Percentiles rank a stretch among this genome's conserved stretches.
phyloP scores from a whole-genome alignment of 1,284 basidiomycete genomes.

The Xanthoconium separans region DNA sequence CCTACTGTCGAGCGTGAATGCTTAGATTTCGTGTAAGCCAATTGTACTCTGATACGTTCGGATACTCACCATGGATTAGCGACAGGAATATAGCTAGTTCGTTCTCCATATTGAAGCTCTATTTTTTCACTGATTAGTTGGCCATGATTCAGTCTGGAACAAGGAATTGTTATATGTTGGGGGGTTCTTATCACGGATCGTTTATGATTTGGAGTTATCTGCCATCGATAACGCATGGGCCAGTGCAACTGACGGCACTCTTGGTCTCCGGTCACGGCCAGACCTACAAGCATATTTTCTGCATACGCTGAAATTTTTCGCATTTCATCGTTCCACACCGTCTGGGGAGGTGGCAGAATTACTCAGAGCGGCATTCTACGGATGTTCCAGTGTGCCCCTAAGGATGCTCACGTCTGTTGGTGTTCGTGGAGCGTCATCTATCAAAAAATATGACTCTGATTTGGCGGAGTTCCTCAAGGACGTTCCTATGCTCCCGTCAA shows the following conservation, averaged over 20 bases:
- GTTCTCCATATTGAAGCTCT: background rate
- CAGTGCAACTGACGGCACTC: conserved; percentile 1
- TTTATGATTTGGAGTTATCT: conserved; percentile 85
- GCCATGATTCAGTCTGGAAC: conserved; percentile 69
- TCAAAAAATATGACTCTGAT: conserved; percentile 73
- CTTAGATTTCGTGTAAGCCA: conserved; percentile 66
- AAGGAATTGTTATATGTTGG: conserved; percentile 84
- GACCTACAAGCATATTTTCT: conserved; percentile 56
- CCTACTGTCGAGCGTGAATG: conserved; percentile 97
- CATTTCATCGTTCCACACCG: conserved; percentile 82
- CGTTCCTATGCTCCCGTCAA: conserved; percentile 71
- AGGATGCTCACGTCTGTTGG: conserved; percentile 81
- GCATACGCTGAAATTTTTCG: conserved; percentile 86
- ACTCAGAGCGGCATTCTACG: conserved; percentile 81
- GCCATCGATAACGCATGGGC: conserved; percentile 52
- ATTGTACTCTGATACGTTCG: background rate
- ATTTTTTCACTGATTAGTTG: no score
- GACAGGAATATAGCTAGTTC: background rate
- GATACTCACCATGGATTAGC: background rate
- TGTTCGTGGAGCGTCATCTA: conserved; percentile 62
- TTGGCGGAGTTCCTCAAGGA: conserved; percentile 78
- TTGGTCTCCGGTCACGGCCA: conserved; percentile 4
- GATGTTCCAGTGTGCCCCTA: conserved; percentile 53
- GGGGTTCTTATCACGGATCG: conserved; percentile 76
- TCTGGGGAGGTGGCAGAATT: conserved; percentile 72